Conservation (phyloP, 345 rosid species). For the Corymbia maculata region DNA sequence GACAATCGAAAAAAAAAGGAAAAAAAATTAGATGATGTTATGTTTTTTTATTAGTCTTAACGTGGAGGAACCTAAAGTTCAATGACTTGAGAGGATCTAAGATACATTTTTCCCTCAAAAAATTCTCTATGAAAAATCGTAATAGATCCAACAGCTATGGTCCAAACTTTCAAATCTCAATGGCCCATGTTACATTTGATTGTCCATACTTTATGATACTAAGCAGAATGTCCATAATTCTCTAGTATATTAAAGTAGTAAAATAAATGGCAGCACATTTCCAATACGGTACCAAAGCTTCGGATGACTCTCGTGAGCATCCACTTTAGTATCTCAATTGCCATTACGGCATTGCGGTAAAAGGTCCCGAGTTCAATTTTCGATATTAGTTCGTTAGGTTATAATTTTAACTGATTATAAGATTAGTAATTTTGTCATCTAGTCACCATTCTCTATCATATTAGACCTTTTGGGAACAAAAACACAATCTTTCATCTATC, state of each 20-base stretch:
- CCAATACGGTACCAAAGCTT: neutral
- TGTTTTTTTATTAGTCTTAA: neutral
- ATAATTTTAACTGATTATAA: neutral
- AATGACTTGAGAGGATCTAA: neutral
- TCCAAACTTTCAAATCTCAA: neutral
- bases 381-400: neutral
- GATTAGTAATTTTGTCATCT: neutral
- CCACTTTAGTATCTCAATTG: neutral
- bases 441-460: neutral
- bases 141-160: neutral
- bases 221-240: neutral
- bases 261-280: neutral
- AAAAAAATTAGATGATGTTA: no score
- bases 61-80: neutral
- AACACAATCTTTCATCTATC: neutral
- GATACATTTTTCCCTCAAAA: neutral
- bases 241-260: neutral
- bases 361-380: neutral
- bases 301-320: neutral
- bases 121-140: neutral
- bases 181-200: neutral
- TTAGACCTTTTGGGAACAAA: neutral
- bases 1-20: no score
- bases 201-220: neutral
- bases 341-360: neutral